Evolutionary conservation across 768 basidiomycete genomes (phyloP).

Genomic region (Pholiota molesta): DNA sequence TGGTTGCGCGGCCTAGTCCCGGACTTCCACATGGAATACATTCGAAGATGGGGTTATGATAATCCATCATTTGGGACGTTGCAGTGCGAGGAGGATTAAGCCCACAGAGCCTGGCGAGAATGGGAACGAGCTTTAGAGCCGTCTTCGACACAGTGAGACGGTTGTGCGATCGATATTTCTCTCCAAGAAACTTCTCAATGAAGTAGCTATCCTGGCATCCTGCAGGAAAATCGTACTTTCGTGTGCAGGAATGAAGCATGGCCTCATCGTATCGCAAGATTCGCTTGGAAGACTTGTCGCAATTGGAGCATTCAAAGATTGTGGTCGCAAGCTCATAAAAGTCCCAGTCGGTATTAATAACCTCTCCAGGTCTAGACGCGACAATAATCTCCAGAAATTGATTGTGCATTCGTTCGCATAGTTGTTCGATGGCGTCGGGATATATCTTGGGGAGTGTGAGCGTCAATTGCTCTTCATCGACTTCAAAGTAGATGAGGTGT

Average conservation of each 20-base stretch:
- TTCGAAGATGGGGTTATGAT: background rate
- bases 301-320: background rate
- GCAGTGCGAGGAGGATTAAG: background rate
- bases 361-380: background rate
- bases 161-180: no score
- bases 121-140: background rate
- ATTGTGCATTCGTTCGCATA: background rate
- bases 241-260: background rate
- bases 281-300: background rate
- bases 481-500: background rate
- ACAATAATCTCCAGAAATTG: background rate
- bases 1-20: background rate
- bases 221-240: background rate
- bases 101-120: background rate
- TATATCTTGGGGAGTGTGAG: background rate
- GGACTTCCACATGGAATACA: background rate
- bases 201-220: background rate
- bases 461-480: background rate
- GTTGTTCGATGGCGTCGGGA: background rate
- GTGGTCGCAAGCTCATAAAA: constrained; percentile 1
- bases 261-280: background rate
- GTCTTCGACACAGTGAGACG: background rate
- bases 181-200: background rate
- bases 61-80: constrained; percentile 2
- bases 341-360: background rate